Percentiles rank a stretch among this genome's conserved stretches.
These are phyloP conservation scores for Saccharomycopsis capsularis DNA, from an alignment of 805 yeast species.

Conservation along the genomic window DNA sequence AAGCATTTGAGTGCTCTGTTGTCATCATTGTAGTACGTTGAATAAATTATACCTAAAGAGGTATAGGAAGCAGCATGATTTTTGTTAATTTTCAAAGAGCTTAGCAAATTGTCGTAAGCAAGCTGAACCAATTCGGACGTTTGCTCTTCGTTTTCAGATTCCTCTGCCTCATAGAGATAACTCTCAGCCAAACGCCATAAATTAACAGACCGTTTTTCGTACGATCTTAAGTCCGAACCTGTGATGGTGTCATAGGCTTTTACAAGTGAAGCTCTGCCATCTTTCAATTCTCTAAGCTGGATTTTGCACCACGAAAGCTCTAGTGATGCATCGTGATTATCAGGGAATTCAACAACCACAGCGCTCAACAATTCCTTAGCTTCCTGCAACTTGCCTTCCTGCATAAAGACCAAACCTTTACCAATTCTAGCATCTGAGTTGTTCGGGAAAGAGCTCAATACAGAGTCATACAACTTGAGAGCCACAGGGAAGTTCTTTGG, in stretches of 20 bases:
- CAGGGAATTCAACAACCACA: constrained; percentile 44
- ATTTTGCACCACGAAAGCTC: constrained; percentile 79
- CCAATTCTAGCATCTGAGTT: constrained; percentile 69
- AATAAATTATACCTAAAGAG: constrained; percentile 69
- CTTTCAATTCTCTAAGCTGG: constrained; percentile 39
- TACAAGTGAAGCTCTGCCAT: constrained; percentile 48
- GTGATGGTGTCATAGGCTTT: constrained; percentile 36
- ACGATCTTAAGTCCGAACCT: constrained; percentile 47
- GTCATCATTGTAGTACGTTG: constrained; percentile 48
- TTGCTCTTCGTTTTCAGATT: constrained; percentile 22
- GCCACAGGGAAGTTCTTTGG: constrained; percentile 84
- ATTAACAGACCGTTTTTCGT: constrained; percentile 51
- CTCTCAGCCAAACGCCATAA: constrained; percentile 74
- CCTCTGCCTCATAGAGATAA: constrained; percentile 33
- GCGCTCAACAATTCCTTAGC: constrained; percentile 49
- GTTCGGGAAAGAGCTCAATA: constrained; percentile 40
- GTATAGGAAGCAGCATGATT: constrained; percentile 76
- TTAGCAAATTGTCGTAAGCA: constrained; percentile 54
- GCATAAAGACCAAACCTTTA: constrained; percentile 69
- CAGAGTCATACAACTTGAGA: constrained; percentile 55
- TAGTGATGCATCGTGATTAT: constrained; percentile 50
- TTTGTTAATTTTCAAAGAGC: constrained; percentile 56
- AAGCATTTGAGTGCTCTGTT: constrained; percentile 78
- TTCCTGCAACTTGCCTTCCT: constrained; percentile 46
- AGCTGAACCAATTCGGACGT: constrained; percentile 30